phyloP scores from a whole-genome alignment of 108 stramenopile species.

The Stephanodiscus minutulus region DNA sequence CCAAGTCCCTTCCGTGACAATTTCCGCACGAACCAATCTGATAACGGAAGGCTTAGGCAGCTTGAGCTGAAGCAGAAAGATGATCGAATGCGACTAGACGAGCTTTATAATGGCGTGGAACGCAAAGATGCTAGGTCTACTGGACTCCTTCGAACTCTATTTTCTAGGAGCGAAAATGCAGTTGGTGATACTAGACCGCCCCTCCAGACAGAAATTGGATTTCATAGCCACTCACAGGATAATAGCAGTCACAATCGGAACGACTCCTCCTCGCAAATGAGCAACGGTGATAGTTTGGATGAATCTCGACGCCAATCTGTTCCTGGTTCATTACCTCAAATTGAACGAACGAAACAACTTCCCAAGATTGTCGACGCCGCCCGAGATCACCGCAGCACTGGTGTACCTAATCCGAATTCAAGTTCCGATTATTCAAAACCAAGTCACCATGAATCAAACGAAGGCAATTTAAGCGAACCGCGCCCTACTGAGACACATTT shows the following conservation, averaged over 20 bases:
- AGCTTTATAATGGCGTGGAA: slow-evolving; percentile 5
- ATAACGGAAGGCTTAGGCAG: not conserved
- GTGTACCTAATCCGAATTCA: not conserved
- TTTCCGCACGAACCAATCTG: not conserved
- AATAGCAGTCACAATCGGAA: slow-evolving; percentile 3
- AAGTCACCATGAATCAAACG: not conserved
- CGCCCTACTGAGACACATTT: not conserved
- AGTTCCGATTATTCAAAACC: not conserved
- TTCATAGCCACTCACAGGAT: not conserved
- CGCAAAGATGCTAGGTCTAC: not conserved
- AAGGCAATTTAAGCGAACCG: not conserved
- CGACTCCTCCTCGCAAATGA: slow-evolving; percentile 1
- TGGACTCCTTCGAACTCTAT: slow-evolving; percentile 1
- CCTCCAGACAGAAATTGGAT: slow-evolving; percentile 7
- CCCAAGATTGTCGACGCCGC: not conserved
- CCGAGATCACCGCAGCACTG: not conserved
- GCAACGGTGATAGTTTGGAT: not conserved
- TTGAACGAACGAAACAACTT: not conserved
- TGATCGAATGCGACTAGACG: not conserved
- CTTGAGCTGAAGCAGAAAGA: slow-evolving; percentile 4
- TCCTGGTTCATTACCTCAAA: not conserved
- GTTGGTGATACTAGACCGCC: not conserved
- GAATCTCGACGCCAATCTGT: not conserved
- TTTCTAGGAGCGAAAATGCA: not conserved
- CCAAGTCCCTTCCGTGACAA: slow-evolving; percentile 1